These are phyloP conservation scores for Colletotrichum siamense DNA, from an alignment of 2,329 filamentous ascomycete genomes.

Conservation along the genomic window DNA sequence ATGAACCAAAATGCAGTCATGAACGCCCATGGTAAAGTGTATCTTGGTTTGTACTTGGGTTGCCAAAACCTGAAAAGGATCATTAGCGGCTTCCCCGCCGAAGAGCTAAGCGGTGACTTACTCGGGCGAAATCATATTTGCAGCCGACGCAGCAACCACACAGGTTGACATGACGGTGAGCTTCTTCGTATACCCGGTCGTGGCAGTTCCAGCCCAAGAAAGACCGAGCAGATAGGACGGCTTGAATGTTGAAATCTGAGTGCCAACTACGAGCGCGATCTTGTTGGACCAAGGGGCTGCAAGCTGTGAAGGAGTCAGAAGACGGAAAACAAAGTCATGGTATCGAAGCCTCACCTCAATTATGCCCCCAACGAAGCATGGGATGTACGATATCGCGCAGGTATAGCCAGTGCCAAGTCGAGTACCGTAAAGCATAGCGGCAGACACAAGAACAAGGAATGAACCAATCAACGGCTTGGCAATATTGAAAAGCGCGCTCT, in stretches of 20 bases:
- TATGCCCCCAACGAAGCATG: constrained; percentile 27
- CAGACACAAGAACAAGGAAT: constrained; percentile 25
- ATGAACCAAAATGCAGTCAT: constrained; percentile 31
- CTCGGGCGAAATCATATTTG: constrained; percentile 34
- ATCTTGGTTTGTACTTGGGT: constrained; percentile 25
- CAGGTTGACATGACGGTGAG: constrained; percentile 27
- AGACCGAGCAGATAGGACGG: constrained; percentile 31
- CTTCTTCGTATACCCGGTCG: constrained; percentile 28
- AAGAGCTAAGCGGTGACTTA: constrained; percentile 7
- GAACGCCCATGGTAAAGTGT: constrained; percentile 26
- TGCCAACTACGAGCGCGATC: constrained; percentile 31
- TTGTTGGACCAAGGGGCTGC: constrained; percentile 30
- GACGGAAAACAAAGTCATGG: neutral
- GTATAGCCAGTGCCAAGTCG: constrained; percentile 28
- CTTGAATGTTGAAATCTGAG: constrained; percentile 33
- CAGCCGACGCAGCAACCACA: constrained; percentile 26
- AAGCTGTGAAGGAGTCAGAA: constrained; percentile 3
- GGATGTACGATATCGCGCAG: constrained; percentile 29
- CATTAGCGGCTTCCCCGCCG: neutral
- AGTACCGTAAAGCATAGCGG: constrained; percentile 25
- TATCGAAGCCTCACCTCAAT: constrained; percentile 19
- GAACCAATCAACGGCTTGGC: constrained; percentile 24
- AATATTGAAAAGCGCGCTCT: constrained; percentile 30
- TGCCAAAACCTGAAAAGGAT: constrained; percentile 26
- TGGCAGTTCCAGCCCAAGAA: constrained; percentile 30